Evolutionary conservation across 148 eudicot species (phyloP), one percentile per base, ranked within the genome.

Genomic region (Rhododendron vialii): DNA sequence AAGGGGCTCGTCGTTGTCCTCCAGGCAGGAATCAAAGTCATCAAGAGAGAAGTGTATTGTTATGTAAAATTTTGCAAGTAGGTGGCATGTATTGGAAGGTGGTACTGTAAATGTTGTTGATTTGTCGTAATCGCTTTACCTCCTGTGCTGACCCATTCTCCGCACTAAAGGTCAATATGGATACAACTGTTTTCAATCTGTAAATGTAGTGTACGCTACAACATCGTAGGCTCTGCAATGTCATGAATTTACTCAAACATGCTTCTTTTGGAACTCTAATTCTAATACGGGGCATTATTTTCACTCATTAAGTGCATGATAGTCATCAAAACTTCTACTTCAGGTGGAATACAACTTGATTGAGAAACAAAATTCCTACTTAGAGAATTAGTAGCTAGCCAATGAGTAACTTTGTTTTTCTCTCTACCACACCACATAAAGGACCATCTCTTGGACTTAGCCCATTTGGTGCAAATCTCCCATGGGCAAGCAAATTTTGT

Each of bases 11-110:
- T 51, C 94, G 11, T 85, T 94, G 10, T 78, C 93, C 57, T 83
- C 92, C 5, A 90, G 81, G 93, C 98, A 91, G 86, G 98, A 93
- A 53, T 84, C 92, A 35, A 96, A 96, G 77, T 53, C 90, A 79
- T 78, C 98, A 5, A 96, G 94, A 87, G 97, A 94, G 14, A 92
- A 91, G 86, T 94, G 96, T 80, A 88, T 74, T 50, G 89, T 96
- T 18, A 96, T 96, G 98, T 95, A 90, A 92, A 86, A 76, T 8
- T 75, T 84, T 28, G 36, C 17, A 20, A 67, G 12, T 11, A 24
- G 33, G 35, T 22, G 85, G 78, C 47, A 36, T 36, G 28, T 4
- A 63, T 74, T 9, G 74, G 83, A 78, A 26, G 71, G 20, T 80
- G 47, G 81, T 84, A 63, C 47, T 92, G 92, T 91, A 88, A 90